Percentiles rank a stretch among this genome's conserved stretches.
These are phyloP conservation scores for Nowakowskiella sp. DNA, from an alignment of 192 early-diverging fungal genomes.

Conservation along the genomic window DNA sequence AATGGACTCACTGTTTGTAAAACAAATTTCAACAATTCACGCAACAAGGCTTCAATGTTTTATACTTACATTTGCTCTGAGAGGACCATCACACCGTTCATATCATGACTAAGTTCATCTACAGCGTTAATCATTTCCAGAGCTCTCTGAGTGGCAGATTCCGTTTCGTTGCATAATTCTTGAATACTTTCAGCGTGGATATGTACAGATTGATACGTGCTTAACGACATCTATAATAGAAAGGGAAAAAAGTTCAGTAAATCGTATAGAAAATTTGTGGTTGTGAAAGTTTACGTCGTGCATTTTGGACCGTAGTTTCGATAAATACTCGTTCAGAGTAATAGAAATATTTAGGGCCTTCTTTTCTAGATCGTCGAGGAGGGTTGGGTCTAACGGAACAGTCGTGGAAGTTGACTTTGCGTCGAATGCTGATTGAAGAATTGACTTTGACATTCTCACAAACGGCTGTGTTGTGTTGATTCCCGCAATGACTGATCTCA, in stretches of 20 bases:
- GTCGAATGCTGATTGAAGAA: no score
- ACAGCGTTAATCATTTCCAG: constrained; percentile 23
- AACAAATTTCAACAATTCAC: no score
- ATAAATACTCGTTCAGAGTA: constrained; percentile 11
- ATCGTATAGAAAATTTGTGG: background rate
- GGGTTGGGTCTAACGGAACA: constrained; percentile 32
- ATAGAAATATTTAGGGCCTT: constrained; percentile 13
- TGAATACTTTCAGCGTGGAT: constrained; percentile 12
- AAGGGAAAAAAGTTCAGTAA: background rate
- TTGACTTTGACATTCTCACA: no score
- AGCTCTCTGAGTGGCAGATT: constrained; percentile 14
- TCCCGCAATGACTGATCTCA: no score
- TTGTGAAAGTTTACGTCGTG: constrained; percentile 14
- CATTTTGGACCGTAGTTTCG: constrained; percentile 14
- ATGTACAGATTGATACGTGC: constrained; percentile 17
- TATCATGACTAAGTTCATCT: constrained; percentile 26
- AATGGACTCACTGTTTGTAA: no score
- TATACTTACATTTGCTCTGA: constrained; percentile 24
- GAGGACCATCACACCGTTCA: constrained; percentile 17
- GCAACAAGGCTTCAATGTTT: no score
- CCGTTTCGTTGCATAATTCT: constrained; percentile 5
- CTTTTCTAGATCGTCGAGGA: constrained; percentile 29
- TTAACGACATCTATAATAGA: constrained; percentile 22
- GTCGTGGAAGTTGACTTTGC: no score
- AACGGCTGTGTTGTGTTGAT: no score